These are phyloP conservation scores for Trichoderma arundinaceum DNA, from an alignment of 2,329 filamentous ascomycete genomes.

Conservation along the genomic window DNA sequence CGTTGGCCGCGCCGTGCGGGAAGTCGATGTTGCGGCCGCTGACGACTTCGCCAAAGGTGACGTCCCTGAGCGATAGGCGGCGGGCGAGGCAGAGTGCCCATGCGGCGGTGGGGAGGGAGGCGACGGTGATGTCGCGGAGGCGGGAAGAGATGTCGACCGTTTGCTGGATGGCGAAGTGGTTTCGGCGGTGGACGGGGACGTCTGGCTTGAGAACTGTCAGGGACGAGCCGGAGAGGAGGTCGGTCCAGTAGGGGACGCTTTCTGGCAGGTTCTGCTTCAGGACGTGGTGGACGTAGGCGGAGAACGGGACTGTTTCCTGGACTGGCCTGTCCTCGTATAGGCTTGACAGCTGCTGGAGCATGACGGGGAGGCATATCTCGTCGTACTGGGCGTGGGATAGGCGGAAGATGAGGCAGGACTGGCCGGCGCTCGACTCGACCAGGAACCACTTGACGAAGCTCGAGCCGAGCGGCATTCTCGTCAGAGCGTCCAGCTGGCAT, in stretches of 20 bases:
- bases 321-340: slow-evolving; percentile 46
- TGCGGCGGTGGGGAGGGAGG: slow-evolving; percentile 69
- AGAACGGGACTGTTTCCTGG: slow-evolving; percentile 50
- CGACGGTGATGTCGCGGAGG: slow-evolving; percentile 62
- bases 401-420: slow-evolving; percentile 60
- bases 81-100: slow-evolving; percentile 68
- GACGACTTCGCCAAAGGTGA: slow-evolving; percentile 70
- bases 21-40: slow-evolving; percentile 67
- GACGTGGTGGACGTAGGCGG: slow-evolving; percentile 53
- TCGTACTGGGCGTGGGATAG: slow-evolving; percentile 74
- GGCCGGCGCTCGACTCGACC: slow-evolving; percentile 41
- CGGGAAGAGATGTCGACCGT: slow-evolving; percentile 55
- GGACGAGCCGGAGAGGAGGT: slow-evolving; percentile 60
- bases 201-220: slow-evolving; percentile 54
- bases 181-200: slow-evolving; percentile 44
- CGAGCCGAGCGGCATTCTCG: slow-evolving; percentile 62
- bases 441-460: slow-evolving; percentile 66
- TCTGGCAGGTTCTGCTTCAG: slow-evolving; percentile 50
- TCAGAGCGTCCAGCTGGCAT: slow-evolving; percentile 61
- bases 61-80: slow-evolving; percentile 57
- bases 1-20: slow-evolving; percentile 53
- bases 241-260: slow-evolving; percentile 65
- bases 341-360: slow-evolving; percentile 64
- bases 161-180: slow-evolving; percentile 51
- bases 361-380: slow-evolving; percentile 67